phyloP scores from a whole-genome alignment of 768 basidiomycete species.

The Naematelia aurantialba region DNA sequence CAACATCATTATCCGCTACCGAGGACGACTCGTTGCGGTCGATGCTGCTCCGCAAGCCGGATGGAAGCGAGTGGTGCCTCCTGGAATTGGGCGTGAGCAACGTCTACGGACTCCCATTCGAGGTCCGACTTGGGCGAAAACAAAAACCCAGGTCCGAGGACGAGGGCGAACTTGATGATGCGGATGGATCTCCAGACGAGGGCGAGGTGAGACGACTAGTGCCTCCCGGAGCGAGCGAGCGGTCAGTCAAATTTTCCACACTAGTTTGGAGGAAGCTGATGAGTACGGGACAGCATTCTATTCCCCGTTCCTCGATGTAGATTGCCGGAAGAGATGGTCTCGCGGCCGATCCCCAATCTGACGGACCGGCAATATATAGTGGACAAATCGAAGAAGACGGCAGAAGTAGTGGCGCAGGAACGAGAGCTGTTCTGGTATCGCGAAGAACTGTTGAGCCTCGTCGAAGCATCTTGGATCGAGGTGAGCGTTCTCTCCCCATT shows the following conservation, averaged over 20 bases:
- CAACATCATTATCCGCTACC: not conserved
- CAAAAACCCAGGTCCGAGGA: slow-evolving; percentile 49
- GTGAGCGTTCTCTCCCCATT: slow-evolving; percentile 53
- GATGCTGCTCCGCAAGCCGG: slow-evolving; percentile 52
- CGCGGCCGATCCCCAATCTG: slow-evolving; percentile 72
- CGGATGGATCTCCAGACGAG: not conserved
- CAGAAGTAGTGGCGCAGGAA: slow-evolving; percentile 61
- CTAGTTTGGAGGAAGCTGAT: not conserved
- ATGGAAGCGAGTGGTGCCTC: slow-evolving; percentile 66
- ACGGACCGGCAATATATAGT: slow-evolving; percentile 90
- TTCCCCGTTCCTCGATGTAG: slow-evolving; percentile 18
- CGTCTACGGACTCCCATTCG: slow-evolving; percentile 84
- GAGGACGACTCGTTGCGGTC: slow-evolving; percentile 29
- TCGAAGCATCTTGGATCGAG: slow-evolving; percentile 80
- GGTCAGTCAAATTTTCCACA: slow-evolving; percentile 62
- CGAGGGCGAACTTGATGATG: slow-evolving; percentile 1
- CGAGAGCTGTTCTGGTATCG: slow-evolving; percentile 93
- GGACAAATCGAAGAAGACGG: slow-evolving; percentile 63
- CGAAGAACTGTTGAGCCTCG: slow-evolving; percentile 70
- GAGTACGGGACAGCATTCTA: not conserved
- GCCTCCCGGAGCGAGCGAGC: slow-evolving; percentile 80
- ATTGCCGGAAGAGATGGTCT: slow-evolving; percentile 60
- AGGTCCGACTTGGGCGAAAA: slow-evolving; percentile 68
- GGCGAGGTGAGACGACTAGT: slow-evolving; percentile 58
- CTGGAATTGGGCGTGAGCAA: slow-evolving; percentile 89